phyloP scores from a whole-genome alignment of 257 asterid species.

The Nicotiana sylvestris region DNA sequence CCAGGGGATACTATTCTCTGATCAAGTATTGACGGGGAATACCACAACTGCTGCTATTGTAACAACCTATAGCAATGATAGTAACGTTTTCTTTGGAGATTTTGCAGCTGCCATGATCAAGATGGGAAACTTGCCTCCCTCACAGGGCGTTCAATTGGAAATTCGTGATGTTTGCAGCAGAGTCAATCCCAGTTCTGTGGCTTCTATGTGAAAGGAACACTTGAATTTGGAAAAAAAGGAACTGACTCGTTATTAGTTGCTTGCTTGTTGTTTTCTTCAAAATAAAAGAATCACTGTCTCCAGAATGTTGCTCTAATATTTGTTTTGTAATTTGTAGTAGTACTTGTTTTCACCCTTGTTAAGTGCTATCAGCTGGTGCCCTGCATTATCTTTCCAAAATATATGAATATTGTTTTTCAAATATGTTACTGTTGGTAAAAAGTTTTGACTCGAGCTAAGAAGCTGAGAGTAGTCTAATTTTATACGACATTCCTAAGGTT shows the following conservation, averaged over 20 bases:
- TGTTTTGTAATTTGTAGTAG: not conserved
- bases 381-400: too few species aligned
- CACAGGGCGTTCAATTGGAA: not conserved
- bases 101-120: slow-evolving; percentile 19
- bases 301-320: not conserved
- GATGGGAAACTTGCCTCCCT: slow-evolving; percentile 16
- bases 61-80: not conserved
- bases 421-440: not conserved
- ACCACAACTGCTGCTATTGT: slow-evolving; percentile 5
- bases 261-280: not conserved
- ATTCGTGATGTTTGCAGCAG: slow-evolving; percentile 19
- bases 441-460: not conserved
- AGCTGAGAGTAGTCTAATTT: not conserved
- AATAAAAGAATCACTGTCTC: not conserved
- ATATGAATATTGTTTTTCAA: not conserved
- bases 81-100: not conserved
- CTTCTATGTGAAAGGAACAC: slow-evolving; percentile 7
- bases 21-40: slow-evolving; percentile 1
- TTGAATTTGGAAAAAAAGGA: not conserved
- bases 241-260: not conserved
- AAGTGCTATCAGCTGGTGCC: not conserved
- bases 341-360: not conserved
- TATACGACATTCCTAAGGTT: too few species aligned
- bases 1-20: slow-evolving; percentile 13
- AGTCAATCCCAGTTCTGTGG: slow-evolving; percentile 9